Evolutionary conservation across 331 rosid genomes (phyloP), one percentile per base, ranked within the genome.

Genomic region (Acacia concinna): DNA sequence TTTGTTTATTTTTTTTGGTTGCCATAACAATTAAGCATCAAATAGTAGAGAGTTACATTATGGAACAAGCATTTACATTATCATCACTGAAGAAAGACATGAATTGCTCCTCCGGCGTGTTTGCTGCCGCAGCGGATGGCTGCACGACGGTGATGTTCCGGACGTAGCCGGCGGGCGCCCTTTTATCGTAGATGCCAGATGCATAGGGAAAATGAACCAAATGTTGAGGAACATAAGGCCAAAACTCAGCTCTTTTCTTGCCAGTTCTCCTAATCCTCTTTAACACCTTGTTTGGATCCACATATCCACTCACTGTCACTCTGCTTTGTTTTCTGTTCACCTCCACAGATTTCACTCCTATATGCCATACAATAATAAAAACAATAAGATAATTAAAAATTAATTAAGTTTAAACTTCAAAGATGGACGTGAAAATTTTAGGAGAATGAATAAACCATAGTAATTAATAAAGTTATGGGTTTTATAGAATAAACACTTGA

Each of bases 151-250:
- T 91, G 23, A 83, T 81, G 56, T 92, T 89, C 4, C 88, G 77
- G 8, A 92, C 98, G 49, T 82, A 78, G 1, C 98, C 98, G 0
- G 93, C 68, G 0, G 98, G 98, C 8, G 97, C 98, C 68, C 87
- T 91, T 76, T 84, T 89, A 81, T 94, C 98, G 54, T 94, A 92
- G 62, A 88, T 84, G 2, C 97, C 98, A 0, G 86, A 2, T 12
- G 74, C 88, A 75, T 84, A 86, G 31, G 98, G 98, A 30, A 84
- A 82, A 23, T 85, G 52, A 9, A 89, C 97, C 0, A 94, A 76
- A 84, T 94, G 90, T 21, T 90, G 97, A 25, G 94, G 97, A 81
- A 94, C 84, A 74, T 92, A 94, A 3, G 97, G 97, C 98, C 98
- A 94, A 82, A 92, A 80, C 40, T 94, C 98, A 43, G 93, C 98